phyloP scores from a whole-genome alignment of 192 early-diverging fungal genomes.

The Mortierella alpina region DNA sequence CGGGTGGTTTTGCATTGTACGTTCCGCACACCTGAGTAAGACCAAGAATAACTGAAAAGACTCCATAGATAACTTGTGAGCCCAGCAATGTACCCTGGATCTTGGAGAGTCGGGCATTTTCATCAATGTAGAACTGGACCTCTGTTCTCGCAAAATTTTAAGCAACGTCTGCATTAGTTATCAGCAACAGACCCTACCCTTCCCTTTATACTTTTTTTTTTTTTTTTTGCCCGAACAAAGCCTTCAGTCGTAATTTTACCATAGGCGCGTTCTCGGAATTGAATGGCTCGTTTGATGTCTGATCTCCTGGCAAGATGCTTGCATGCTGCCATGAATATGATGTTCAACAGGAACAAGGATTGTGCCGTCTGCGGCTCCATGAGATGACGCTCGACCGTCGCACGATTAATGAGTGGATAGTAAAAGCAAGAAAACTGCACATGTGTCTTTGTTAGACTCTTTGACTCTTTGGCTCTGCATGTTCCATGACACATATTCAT shows the following conservation, averaged over 20 bases:
- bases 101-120: slow-evolving; percentile 24
- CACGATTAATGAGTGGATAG: slow-evolving; percentile 42
- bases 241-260: slow-evolving; percentile 11
- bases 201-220: slow-evolving; percentile 8
- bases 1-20: slow-evolving; percentile 1
- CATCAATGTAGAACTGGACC: slow-evolving; percentile 32
- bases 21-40: slow-evolving; percentile 28
- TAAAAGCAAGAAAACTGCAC: slow-evolving; percentile 39
- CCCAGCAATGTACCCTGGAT: slow-evolving; percentile 24
- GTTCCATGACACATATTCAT: too few species aligned
- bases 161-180: background rate
- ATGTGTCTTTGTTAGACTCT: background rate
- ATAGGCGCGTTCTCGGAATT: slow-evolving; percentile 43
- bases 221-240: background rate
- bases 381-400: slow-evolving; percentile 35
- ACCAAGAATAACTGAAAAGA: slow-evolving; percentile 29
- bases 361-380: slow-evolving; percentile 44
- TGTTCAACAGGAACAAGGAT: slow-evolving; percentile 32
- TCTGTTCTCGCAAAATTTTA: slow-evolving; percentile 5
- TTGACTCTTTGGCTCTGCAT: too few species aligned
- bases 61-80: slow-evolving; percentile 42
- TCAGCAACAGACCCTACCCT: background rate
- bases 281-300: slow-evolving; percentile 47
- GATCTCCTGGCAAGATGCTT: slow-evolving; percentile 35
- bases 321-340: slow-evolving; percentile 50